Evolutionary conservation across 208 protist genomes (phyloP).

Genomic region (Leishmania lainsoni): DNA sequence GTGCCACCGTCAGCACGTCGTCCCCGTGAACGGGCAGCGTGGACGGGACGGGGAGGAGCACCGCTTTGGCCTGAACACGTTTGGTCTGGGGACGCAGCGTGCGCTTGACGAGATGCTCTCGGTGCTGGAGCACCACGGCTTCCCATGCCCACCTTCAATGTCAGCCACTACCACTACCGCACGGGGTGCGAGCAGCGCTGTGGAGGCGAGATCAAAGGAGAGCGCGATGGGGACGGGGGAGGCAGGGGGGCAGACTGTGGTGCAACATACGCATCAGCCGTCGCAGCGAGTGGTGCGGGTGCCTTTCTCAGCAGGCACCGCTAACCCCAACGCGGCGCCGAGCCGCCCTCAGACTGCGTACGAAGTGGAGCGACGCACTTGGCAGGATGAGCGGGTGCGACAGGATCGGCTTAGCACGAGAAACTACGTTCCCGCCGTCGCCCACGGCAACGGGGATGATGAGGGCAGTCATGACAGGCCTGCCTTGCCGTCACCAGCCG

Average conservation of each 20-base stretch:
- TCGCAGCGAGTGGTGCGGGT: slow-evolving; percentile 10
- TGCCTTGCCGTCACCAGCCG: neutral
- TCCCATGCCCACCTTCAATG: neutral
- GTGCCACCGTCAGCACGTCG: slow-evolving; percentile 35
- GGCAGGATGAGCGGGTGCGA: neutral
- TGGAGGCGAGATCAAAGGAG: neutral
- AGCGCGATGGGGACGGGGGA: neutral
- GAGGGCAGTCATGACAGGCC: neutral
- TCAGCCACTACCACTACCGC: neutral
- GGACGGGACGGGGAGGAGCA: slow-evolving; percentile 27
- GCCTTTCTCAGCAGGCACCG: neutral
- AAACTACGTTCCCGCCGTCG: slow-evolving; percentile 1
- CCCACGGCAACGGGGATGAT: neutral
- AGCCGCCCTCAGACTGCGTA: neutral
- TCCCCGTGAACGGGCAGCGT: slow-evolving; percentile 25
- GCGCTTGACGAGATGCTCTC: slow-evolving; percentile 30
- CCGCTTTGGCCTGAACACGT: slow-evolving; percentile 19
- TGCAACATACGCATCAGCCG: neutral
- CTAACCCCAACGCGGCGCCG: neutral
- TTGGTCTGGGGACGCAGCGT: slow-evolving; percentile 31
- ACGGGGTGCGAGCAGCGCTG: neutral
- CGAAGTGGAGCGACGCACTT: neutral
- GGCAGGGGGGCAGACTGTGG: slow-evolving; percentile 2
- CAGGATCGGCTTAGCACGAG: slow-evolving; percentile 11
- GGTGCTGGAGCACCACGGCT: slow-evolving; percentile 28